These are phyloP conservation scores for Botrytis medusae DNA, from an alignment of 2,329 filamentous ascomycete species.

Conservation along the genomic window DNA sequence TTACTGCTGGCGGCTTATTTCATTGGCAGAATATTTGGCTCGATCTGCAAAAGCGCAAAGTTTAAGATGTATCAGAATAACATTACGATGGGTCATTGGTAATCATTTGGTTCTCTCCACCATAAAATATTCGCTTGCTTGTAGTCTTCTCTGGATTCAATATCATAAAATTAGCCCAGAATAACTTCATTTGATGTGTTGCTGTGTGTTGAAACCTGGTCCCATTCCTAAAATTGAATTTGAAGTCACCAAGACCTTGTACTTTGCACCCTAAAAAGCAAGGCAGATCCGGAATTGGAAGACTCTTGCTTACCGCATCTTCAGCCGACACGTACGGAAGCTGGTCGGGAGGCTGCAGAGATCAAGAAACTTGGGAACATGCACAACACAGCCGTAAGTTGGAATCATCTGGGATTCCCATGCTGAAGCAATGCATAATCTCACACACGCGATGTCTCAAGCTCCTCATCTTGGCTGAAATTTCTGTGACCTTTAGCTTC, in stretches of 20 bases:
- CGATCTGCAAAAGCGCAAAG: not conserved
- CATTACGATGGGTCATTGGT: not conserved
- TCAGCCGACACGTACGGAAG: not conserved
- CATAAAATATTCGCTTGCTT: not conserved
- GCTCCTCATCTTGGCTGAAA: not conserved
- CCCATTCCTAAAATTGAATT: not conserved
- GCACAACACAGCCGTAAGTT: not conserved
- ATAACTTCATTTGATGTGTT: not conserved
- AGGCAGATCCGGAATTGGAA: not conserved
- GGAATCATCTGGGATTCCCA: not conserved
- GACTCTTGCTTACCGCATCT: not conserved
- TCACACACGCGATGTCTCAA: not conserved
- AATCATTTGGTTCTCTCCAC: too few relatives aligned
- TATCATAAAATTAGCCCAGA: not conserved
- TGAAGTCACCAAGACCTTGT: not conserved
- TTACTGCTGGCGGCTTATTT: not conserved
- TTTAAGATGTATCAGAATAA: not conserved
- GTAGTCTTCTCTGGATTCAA: not conserved
- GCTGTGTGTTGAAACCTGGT: not conserved
- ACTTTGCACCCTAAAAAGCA: not conserved
- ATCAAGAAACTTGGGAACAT: not conserved
- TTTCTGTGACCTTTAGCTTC: not conserved
- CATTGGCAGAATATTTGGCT: constrained; percentile 14
- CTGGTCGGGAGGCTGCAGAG: not conserved
- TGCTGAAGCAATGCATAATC: not conserved